Percentiles rank a stretch among this genome's conserved stretches.
Evolutionary conservation across 192 early-diverging fungal species (phyloP).

Genomic region (Spizellomyces punctatus): DNA sequence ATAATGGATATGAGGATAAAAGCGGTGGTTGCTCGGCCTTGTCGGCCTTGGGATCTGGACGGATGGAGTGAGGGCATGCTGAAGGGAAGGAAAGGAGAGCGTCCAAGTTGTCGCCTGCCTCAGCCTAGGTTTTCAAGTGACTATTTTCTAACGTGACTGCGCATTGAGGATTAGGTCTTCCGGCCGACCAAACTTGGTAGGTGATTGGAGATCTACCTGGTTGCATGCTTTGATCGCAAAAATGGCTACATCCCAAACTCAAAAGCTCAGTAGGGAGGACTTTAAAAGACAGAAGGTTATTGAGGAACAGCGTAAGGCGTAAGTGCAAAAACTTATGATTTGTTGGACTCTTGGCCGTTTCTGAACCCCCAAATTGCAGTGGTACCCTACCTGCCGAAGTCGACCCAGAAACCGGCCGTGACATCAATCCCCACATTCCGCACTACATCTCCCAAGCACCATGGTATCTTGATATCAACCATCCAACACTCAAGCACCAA

Average conservation of each 20-base stretch:
- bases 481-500: slow-evolving; percentile 89
- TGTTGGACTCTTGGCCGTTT: neutral
- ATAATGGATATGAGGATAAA: no score
- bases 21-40: no score
- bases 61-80: no score
- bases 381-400: slow-evolving; percentile 54
- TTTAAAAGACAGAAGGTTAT: slow-evolving; percentile 93
- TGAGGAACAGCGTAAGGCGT: slow-evolving; percentile 94
- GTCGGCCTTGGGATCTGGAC: no score
- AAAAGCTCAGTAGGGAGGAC: slow-evolving; percentile 90
- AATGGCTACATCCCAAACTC: slow-evolving; percentile 33
- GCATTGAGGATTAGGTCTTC: no score
- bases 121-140: no score
- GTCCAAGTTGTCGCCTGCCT: no score
- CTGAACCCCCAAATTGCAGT: slow-evolving; percentile 22
- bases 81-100: no score
- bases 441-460: slow-evolving; percentile 95
- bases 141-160: no score
- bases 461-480: slow-evolving; percentile 65
- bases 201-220: no score
- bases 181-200: no score
- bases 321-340: slow-evolving; percentile 24
- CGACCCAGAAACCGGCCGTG: slow-evolving; percentile 70
- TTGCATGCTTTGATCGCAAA: neutral
- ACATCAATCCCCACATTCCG: slow-evolving; percentile 99